These are phyloP conservation scores for Acmispon strigosus DNA, from an alignment of 306 rosid species.

Conservation along the genomic window DNA sequence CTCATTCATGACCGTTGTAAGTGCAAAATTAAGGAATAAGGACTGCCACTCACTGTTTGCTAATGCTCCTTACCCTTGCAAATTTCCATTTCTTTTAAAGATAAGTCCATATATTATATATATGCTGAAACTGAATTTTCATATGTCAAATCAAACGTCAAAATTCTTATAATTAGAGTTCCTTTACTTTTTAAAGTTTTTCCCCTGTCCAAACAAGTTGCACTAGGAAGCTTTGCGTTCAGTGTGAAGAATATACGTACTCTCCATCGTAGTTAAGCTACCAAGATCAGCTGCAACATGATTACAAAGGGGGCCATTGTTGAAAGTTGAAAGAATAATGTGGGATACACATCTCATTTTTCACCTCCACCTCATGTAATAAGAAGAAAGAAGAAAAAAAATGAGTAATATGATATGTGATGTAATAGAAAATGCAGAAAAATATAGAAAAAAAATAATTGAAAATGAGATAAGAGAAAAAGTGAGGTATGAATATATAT, in stretches of 20 bases:
- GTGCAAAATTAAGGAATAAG: conserved; percentile 1
- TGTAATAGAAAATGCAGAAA: too few species aligned
- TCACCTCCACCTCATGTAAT: too few species aligned
- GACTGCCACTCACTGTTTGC: background rate
- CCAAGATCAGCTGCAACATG: conserved; percentile 1
- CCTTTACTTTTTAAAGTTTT: background rate
- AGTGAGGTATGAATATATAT: too few species aligned
- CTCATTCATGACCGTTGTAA: background rate
- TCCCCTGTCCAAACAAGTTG: background rate
- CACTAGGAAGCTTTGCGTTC: conserved; percentile 10
- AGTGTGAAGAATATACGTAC: conserved; percentile 20
- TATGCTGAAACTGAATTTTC: conserved; percentile 14
- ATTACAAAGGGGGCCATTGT: conserved; percentile 30
- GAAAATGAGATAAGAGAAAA: too few species aligned
- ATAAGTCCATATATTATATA: background rate
- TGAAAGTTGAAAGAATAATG: conserved; percentile 20
- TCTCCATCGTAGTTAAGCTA: background rate
- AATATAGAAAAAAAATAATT: too few species aligned
- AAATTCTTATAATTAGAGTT: background rate
- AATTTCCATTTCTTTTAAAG: background rate
- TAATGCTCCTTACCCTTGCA: background rate
- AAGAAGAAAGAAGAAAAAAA: too few species aligned
- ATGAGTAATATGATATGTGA: too few species aligned
- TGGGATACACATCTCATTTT: too few species aligned
- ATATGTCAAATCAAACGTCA: conserved; percentile 24